Percentiles rank a stretch among this genome's conserved stretches.
These are phyloP conservation scores for Mycena maculata DNA, from an alignment of 768 basidiomycete species.

Conservation along the genomic window DNA sequence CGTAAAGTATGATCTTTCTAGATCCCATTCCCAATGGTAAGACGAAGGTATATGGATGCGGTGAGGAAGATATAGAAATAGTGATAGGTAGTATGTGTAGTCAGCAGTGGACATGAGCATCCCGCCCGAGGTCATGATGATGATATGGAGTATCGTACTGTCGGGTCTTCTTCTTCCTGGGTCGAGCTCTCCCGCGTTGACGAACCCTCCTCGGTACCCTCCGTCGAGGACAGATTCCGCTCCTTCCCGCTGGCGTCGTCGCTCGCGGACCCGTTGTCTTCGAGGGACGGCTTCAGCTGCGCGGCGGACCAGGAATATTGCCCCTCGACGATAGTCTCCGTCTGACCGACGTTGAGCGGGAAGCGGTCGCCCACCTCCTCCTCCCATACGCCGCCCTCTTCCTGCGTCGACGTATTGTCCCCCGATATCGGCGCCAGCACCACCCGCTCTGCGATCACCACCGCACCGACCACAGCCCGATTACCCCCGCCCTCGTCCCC, in stretches of 20 bases:
- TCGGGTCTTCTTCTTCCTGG: no score
- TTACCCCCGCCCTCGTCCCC: slow-evolving; percentile 23
- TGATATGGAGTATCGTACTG: no score
- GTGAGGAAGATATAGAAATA: no score
- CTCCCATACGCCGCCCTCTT: slow-evolving; percentile 42
- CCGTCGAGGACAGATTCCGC: slow-evolving; percentile 19
- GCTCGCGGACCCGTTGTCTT: slow-evolving; percentile 17
- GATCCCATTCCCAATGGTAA: no score
- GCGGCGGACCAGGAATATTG: slow-evolving; percentile 29
- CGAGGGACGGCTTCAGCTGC: slow-evolving; percentile 17
- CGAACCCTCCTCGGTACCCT: slow-evolving; percentile 28
- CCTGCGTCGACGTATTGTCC: slow-evolving; percentile 35
- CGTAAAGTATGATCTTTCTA: no score
- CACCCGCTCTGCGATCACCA: slow-evolving; percentile 33
- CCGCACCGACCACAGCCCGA: slow-evolving; percentile 25
- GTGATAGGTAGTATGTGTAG: no score
- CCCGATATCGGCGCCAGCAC: slow-evolving; percentile 31
- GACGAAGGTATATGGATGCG: no score
- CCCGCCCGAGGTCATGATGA: no score
- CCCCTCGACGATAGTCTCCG: slow-evolving; percentile 33
- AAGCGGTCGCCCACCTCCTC: slow-evolving; percentile 44
- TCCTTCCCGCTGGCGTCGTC: slow-evolving; percentile 27
- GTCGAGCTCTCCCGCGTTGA: neutral
- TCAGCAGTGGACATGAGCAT: no score
- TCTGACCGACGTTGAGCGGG: slow-evolving; percentile 33